Percentiles rank a stretch among this genome's conserved stretches.
Conservation (phyloP, 164 flowering plant species). For the Piper betle region DNA sequence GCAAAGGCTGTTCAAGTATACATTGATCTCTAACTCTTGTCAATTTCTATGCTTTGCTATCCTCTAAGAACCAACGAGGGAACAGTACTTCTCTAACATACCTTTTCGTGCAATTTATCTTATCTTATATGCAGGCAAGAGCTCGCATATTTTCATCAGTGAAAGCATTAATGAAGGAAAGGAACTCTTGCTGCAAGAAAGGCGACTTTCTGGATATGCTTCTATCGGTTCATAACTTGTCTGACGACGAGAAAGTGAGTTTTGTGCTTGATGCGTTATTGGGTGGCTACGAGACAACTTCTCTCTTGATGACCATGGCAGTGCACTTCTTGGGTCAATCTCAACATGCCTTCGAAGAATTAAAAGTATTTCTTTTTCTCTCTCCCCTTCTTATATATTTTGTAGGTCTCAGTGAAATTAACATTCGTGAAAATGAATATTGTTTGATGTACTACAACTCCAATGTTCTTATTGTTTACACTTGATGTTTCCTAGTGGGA, state of each 20-base stretch:
- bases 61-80: too few relatives aligned
- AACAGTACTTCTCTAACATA: not conserved
- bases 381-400: not conserved
- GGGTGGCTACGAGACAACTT: slow-evolving; percentile 70
- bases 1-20: slow-evolving; percentile 62
- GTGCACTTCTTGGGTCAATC: slow-evolving; percentile 43
- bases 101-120: slow-evolving; percentile 9
- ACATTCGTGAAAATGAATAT: too few relatives aligned
- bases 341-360: slow-evolving; percentile 30
- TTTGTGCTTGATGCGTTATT: slow-evolving; percentile 52
- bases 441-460: not conserved
- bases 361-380: slow-evolving; percentile 23
- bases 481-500: slow-evolving; percentile 21
- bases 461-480: not conserved
- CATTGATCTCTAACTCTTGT: not conserved
- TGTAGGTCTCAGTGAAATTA: too few relatives aligned
- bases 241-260: slow-evolving; percentile 58
- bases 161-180: slow-evolving; percentile 44
- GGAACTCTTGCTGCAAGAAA: slow-evolving; percentile 11
- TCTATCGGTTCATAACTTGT: slow-evolving; percentile 30
- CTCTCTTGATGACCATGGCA: slow-evolving; percentile 40
- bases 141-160: slow-evolving; percentile 46
- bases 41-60: not conserved
- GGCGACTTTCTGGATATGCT: slow-evolving; percentile 52
- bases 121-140: slow-evolving; percentile 41